Percentiles rank a stretch among this genome's conserved stretches.
phyloP scores from a whole-genome alignment of 2,329 filamentous ascomycete species.

The Macrophomina tecta region DNA sequence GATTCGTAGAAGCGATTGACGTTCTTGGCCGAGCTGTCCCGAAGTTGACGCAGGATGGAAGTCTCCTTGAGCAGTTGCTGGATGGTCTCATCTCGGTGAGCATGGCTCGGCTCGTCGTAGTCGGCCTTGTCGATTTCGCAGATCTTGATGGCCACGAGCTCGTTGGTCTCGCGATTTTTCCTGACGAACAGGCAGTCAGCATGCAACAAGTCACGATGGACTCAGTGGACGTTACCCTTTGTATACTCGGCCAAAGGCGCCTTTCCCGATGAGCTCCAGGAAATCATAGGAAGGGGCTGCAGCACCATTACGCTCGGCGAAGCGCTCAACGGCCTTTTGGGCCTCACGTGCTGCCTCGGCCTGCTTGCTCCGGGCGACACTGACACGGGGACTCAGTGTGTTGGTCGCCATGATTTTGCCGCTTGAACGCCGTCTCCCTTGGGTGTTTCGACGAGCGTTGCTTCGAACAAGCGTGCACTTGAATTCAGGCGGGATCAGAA shows the following conservation, averaged over 20 bases:
- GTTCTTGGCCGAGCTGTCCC: constrained; percentile 80
- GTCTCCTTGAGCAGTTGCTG: constrained; percentile 61
- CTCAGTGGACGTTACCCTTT: constrained; percentile 57
- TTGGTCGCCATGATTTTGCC: constrained; percentile 15
- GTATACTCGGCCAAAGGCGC: constrained; percentile 76
- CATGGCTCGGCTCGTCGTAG: constrained; percentile 43
- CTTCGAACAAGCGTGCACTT: constrained; percentile 19
- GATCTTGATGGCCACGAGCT: constrained; percentile 78
- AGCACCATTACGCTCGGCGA: constrained; percentile 65
- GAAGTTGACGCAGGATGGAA: constrained; percentile 72
- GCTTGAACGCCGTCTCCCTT: constrained; percentile 17
- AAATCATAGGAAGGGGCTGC: constrained; percentile 71
- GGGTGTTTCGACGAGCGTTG: constrained; percentile 17
- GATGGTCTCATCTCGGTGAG: constrained; percentile 37
- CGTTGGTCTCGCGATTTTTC: constrained; percentile 47
- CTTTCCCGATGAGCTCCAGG: constrained; percentile 75
- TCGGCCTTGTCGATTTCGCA: constrained; percentile 84
- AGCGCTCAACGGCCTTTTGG: constrained; percentile 68
- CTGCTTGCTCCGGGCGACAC: constrained; percentile 62
- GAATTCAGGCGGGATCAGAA: neutral
- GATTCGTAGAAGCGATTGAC: constrained; percentile 84
- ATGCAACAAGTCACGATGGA: neutral
- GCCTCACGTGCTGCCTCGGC: constrained; percentile 74
- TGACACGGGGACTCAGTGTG: constrained; percentile 21
- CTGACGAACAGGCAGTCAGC: constrained; percentile 36